Evolutionary conservation across 768 basidiomycete genomes (phyloP).

Genomic region (Chalciporus chontae): DNA sequence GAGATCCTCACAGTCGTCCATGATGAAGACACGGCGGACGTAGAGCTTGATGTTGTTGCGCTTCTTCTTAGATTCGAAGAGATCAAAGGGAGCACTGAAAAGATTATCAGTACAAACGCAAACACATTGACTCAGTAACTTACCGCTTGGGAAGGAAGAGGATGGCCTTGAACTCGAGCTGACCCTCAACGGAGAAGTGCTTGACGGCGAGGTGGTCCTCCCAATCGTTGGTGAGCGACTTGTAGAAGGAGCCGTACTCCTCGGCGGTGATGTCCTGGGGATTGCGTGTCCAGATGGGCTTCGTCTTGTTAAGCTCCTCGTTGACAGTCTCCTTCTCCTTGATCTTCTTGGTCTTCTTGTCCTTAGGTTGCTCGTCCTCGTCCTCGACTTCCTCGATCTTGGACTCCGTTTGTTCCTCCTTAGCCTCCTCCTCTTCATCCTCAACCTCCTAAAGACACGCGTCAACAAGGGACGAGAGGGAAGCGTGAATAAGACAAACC

Average conservation of each 20-base stretch:
- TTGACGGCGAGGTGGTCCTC: slow-evolving; percentile 99
- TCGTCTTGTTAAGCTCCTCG: slow-evolving; percentile 99
- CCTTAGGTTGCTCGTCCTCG: slow-evolving; percentile 79
- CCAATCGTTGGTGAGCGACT: slow-evolving; percentile 99
- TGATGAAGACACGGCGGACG: slow-evolving; percentile 99
- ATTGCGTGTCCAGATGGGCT: slow-evolving; percentile 99
- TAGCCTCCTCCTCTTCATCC: slow-evolving; percentile 72
- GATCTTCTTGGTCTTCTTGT: slow-evolving; percentile 92
- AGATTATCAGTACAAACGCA: slow-evolving; percentile 2
- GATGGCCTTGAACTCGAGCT: slow-evolving; percentile 99
- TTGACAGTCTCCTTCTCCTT: slow-evolving; percentile 85
- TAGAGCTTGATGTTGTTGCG: slow-evolving; percentile 99
- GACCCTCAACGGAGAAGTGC: slow-evolving; percentile 99
- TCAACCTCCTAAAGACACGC: slow-evolving; percentile 66
- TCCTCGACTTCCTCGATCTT: slow-evolving; percentile 85
- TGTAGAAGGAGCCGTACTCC: slow-evolving; percentile 97
- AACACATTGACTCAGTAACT: slow-evolving; percentile 19
- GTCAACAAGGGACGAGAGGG: background rate
- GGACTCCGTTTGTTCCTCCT: slow-evolving; percentile 70
- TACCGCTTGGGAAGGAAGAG: slow-evolving; percentile 96
- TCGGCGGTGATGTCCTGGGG: slow-evolving; percentile 89
- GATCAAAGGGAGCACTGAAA: slow-evolving; percentile 90
- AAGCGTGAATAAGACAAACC: slow-evolving; percentile 45
- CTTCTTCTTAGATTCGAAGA: slow-evolving; percentile 99
- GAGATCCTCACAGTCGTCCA: slow-evolving; percentile 99